These are phyloP conservation scores for Phialemonium atrogriseum DNA, from an alignment of 2,329 filamentous ascomycete genomes.

Conservation along the genomic window DNA sequence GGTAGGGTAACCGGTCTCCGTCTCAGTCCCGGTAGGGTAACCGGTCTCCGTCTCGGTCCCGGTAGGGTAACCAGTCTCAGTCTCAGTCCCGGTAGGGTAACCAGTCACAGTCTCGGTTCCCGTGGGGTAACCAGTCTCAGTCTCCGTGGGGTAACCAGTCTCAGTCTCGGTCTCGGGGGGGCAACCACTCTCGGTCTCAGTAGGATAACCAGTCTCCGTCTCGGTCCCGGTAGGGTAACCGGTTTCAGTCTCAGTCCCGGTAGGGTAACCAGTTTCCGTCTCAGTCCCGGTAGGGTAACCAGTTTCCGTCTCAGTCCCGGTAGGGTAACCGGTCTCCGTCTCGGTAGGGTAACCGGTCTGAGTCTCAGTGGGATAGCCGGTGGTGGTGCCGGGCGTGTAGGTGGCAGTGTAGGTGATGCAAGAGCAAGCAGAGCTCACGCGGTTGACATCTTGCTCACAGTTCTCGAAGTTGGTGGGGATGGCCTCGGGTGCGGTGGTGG, in stretches of 20 bases:
- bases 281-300: constrained; percentile 3
- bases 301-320: constrained; percentile 2
- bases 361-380: constrained; percentile 1
- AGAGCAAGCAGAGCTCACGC: constrained; percentile 19
- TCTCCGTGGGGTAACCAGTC: constrained; percentile 22
- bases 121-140: background rate
- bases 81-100: background rate
- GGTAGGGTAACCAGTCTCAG: background rate
- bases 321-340: constrained; percentile 2
- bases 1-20: too few relatives aligned
- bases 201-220: background rate
- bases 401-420: constrained; percentile 16
- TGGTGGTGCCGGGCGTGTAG: constrained; percentile 3
- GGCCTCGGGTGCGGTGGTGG: constrained; percentile 10
- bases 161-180: constrained; percentile 23
- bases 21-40: too few relatives aligned
- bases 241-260: background rate
- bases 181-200: constrained; percentile 1
- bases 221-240: background rate
- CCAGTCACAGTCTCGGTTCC: constrained; percentile 1
- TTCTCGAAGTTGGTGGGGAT: constrained; percentile 15
- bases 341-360: constrained; percentile 2
- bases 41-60: background rate
- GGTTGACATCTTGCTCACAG: constrained; percentile 11
- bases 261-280: background rate